phyloP scores from a whole-genome alignment of 805 yeast species.

The Metschnikowia kofuensis region DNA sequence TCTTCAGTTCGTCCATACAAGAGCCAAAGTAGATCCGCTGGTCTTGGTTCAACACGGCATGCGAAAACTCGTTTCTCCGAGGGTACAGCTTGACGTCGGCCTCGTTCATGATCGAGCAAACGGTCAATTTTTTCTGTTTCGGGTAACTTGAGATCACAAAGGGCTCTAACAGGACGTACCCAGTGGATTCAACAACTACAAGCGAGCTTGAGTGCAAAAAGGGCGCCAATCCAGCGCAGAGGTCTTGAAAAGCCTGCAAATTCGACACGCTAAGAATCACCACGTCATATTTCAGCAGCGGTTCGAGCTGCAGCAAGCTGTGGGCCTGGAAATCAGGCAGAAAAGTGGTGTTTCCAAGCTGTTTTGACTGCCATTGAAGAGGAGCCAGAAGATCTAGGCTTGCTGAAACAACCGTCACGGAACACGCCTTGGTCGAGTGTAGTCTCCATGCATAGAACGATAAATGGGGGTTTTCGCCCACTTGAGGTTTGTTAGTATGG shows the following conservation, averaged over 20 bases:
- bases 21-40: slow-evolving; percentile 45
- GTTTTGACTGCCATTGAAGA: slow-evolving; percentile 19
- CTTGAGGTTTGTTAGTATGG: slow-evolving; percentile 22
- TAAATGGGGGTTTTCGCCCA: slow-evolving; percentile 58
- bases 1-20: slow-evolving; percentile 17
- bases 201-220: slow-evolving; percentile 40
- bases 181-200: slow-evolving; percentile 65
- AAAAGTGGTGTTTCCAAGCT: slow-evolving; percentile 13
- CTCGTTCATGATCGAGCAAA: slow-evolving; percentile 61
- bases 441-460: slow-evolving; percentile 60
- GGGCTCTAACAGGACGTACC: slow-evolving; percentile 70
- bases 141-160: slow-evolving; percentile 49
- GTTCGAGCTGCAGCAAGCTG: slow-evolving; percentile 15
- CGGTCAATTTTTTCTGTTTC: slow-evolving; percentile 28
- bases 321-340: slow-evolving; percentile 17
- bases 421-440: slow-evolving; percentile 39
- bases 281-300: slow-evolving; percentile 26
- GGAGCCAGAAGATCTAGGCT: slow-evolving; percentile 18
- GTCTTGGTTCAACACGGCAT: slow-evolving; percentile 32
- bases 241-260: slow-evolving; percentile 38
- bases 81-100: slow-evolving; percentile 47
- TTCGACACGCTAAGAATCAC: slow-evolving; percentile 34
- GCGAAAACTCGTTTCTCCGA: slow-evolving; percentile 23
- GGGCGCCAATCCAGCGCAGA: slow-evolving; percentile 24
- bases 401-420: slow-evolving; percentile 39